Base-by-base conservation (phyloP, 1,284 basidiomycete genomes). In the Trametes polyzona region DNA sequence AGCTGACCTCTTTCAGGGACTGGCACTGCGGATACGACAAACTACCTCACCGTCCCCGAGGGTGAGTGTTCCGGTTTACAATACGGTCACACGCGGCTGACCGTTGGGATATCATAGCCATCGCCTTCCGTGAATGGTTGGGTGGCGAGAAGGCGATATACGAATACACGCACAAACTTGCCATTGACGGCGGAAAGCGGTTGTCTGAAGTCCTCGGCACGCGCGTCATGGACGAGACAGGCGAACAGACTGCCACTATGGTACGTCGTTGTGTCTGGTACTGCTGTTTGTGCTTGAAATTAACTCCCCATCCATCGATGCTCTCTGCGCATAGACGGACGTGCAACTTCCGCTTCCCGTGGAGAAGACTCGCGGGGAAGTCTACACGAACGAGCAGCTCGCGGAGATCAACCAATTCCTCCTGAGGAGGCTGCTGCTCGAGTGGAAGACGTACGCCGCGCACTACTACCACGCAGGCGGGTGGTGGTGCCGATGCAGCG, bases 61-160 rank as follows among this genome's bases (percentile, higher is more conserved):
- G 87, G 87, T 87, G 58, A 59, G 69, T 61, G 29, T n/a, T 24
- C 36, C 36, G 47, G 19, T 36, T 36, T 29, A 33, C 26, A n/a
- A 24, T 21, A 12, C 16, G 2, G 21, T 55, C 2, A 63, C 52
- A 21, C 68, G 23, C 42, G 17, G 47, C 29, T 44, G 16, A 43
- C 47, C n/a, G 21, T 26, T 16, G 40, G 6, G 14, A 9, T 32
- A 1, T 52, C 40, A 39, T 59, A 83, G 93, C 93, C 0, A 70
- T 96, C 9, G 81, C 88, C 41, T 96, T 95, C 75, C 82, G 94
- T 24, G 68, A 83, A 47, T 88, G 85, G 82, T 76, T 96, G 19
- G 95, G 94, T 1, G 95, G 95, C 2, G 95, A 96, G 73, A 75
- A 81, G 16, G 81, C 81, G 54, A 94, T 96, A 59, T 87, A 88